Base-by-base conservation (phyloP, 768 basidiomycete genomes). In the Cystofilobasidium capitatum region DNA sequence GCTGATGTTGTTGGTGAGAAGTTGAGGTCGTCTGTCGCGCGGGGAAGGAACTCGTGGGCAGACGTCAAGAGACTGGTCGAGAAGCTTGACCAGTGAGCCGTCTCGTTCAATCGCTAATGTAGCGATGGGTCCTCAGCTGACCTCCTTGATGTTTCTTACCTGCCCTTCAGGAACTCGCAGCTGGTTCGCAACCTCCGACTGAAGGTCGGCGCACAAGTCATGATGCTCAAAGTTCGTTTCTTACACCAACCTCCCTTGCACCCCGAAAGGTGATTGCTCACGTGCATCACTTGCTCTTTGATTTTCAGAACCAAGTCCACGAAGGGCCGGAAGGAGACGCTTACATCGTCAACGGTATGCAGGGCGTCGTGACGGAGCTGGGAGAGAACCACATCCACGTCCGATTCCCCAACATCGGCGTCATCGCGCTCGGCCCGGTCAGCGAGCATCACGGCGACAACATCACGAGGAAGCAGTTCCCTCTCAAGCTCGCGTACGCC, bases 291-390 rank as follows among this genome's bases (percentile, higher is more conserved):
- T 55, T 55, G 14, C 17, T 6, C 10, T 31, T 16, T 4, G 29
- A 6, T 10, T 49, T 20, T 22, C 47, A 55, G 51, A 55, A 55
- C 51, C 6, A 31, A 29, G 14, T 33, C 13, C 2, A 22, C 13
- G 51, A 33, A 26, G 29, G 51, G n/a, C n/a, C n/a, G n/a, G n/a
- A n/a, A n/a, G n/a, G n/a, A n/a, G n/a, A n/a, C n/a, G 42, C 29
- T 33, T 35, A 47, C 61, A n/a, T 64, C 39, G 51, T 40, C 63
- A 64, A 64, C 63, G 63, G 63, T 10, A 64, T 64, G 63, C 63
- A 64, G 40, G 63, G 63, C 24, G 16, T 64, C 39, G 51, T 64
- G 24, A 37, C 6, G 22, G 35, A 1, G 29, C 12, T 29, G 10
- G 26, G n/a, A 1, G 62, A 62, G 31, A 10, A 40, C 13, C 3